These are phyloP conservation scores for Psidium friedrichsthalianum DNA, from an alignment of 345 rosid genomes.

Conservation along the genomic window DNA sequence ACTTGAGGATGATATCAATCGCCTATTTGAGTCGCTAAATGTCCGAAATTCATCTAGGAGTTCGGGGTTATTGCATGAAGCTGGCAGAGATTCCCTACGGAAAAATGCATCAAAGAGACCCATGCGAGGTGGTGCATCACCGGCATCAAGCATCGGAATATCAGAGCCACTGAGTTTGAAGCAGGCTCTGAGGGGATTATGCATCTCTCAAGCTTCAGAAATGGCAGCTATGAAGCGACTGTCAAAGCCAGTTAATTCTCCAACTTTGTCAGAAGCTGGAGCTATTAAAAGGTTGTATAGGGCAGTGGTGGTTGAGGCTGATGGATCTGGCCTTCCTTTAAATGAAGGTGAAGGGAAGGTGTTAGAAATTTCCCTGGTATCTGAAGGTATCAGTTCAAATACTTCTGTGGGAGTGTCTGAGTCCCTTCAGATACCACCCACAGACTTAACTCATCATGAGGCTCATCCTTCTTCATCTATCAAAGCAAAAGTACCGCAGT, in stretches of 20 bases:
- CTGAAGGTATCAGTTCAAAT: constrained; percentile 23
- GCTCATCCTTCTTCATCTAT: constrained; percentile 6
- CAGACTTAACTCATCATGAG: constrained; percentile 13
- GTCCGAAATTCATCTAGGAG: constrained; percentile 30
- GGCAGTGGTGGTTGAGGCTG: constrained; percentile 54
- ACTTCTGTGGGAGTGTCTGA: constrained; percentile 7
- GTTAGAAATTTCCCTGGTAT: constrained; percentile 54
- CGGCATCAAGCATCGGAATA: constrained; percentile 53
- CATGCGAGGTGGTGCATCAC: constrained; percentile 44
- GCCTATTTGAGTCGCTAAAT: constrained; percentile 55
- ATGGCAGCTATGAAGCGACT: constrained; percentile 77
- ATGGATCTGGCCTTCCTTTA: constrained; percentile 31
- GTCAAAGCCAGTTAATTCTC: constrained; percentile 34
- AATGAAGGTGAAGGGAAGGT: constrained; percentile 32
- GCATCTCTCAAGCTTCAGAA: constrained; percentile 78
- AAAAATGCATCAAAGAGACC: constrained; percentile 73
- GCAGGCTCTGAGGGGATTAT: constrained; percentile 76
- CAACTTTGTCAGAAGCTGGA: constrained; percentile 45
- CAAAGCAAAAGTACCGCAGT: constrained; percentile 5
- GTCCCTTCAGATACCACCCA: constrained; percentile 14
- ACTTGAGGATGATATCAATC: constrained; percentile 63
- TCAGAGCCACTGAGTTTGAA: constrained; percentile 63
- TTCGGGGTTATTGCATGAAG: constrained; percentile 11
- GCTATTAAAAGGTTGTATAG: constrained; percentile 49
- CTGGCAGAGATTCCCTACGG: constrained; percentile 21